A percentile compares a stretch with the other conserved stretches of the same genome.
Conservation (phyloP, 176 grass and related monocot genomes). For the Saccharum officinarum region DNA sequence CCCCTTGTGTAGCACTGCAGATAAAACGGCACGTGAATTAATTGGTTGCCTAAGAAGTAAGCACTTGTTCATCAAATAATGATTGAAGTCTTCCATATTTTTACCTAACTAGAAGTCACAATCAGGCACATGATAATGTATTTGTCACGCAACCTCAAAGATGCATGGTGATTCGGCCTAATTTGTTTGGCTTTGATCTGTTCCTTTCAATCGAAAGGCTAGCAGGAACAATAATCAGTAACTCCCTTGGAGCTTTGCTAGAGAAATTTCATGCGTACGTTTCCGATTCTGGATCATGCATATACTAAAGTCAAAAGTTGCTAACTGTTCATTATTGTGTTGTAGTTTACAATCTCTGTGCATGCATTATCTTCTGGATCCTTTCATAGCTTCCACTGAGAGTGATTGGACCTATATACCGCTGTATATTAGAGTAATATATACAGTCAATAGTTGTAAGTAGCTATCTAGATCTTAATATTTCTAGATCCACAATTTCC, state of each 20-base stretch:
- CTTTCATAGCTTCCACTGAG: background rate
- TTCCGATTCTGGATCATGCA: conserved; percentile 29
- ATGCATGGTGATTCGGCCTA: conserved; percentile 4
- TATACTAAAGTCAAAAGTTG: conserved; percentile 34
- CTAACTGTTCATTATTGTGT: background rate
- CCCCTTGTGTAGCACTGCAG: background rate
- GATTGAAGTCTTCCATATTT: background rate
- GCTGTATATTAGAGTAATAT: background rate
- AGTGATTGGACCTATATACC: background rate
- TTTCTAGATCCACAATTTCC: background rate
- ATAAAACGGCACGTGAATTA: background rate
- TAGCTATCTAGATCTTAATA: background rate
- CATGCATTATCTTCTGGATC: background rate
- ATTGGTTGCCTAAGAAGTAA: background rate
- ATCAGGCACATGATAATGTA: conserved; percentile 9
- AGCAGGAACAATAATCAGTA: conserved; percentile 28
- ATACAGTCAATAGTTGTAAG: background rate
- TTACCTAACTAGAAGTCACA: background rate
- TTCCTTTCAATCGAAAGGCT: conserved; percentile 43
- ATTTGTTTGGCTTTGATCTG: conserved; percentile 27
- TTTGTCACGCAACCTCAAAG: conserved; percentile 27
- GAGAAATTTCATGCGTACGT: conserved; percentile 14
- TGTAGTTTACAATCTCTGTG: background rate
- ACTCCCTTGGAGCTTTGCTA: conserved; percentile 29
- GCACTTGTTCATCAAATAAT: background rate